A percentile compares a stretch with the other conserved stretches of the same genome.
These are phyloP conservation scores for Aurinia saxatilis DNA, from an alignment of 345 rosid species.

Conservation along the genomic window DNA sequence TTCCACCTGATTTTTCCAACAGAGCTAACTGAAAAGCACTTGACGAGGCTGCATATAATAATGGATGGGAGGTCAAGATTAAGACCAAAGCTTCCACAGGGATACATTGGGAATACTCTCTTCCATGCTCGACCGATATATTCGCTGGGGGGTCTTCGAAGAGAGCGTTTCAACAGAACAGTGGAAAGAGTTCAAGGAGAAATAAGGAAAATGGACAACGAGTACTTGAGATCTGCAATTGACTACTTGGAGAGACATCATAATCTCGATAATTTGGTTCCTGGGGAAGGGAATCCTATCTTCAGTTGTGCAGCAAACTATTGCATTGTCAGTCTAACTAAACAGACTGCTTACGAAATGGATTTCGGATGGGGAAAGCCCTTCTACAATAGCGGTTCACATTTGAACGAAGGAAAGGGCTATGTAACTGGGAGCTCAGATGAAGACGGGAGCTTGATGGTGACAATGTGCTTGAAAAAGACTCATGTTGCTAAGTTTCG, in stretches of 20 bases:
- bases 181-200: constrained; percentile 24
- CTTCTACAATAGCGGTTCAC: constrained; percentile 40
- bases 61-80: constrained; percentile 38
- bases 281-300: constrained; percentile 30
- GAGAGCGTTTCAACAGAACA: constrained; percentile 24
- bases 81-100: constrained; percentile 33
- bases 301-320: constrained; percentile 44
- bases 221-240: constrained; percentile 42
- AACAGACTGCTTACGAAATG: constrained; percentile 33
- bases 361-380: constrained; percentile 78
- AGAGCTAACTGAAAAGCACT: constrained; percentile 23
- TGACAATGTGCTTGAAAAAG: constrained; percentile 47
- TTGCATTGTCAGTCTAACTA: constrained; percentile 39
- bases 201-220: constrained; percentile 26
- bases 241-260: constrained; percentile 27
- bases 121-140: constrained; percentile 23
- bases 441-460: constrained; percentile 48
- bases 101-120: constrained; percentile 39
- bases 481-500: constrained; percentile 48
- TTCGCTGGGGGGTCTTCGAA: constrained; percentile 15
- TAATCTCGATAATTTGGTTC: constrained; percentile 25
- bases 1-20: neutral
- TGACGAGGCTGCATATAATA: constrained; percentile 28
- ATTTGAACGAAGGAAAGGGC: constrained; percentile 47
- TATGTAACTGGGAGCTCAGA: constrained; percentile 34